Percentiles rank a stretch among this genome's conserved stretches.
Conservation (phyloP, 495 filamentous ascomycete genomes). For the Penicillium parvum region DNA sequence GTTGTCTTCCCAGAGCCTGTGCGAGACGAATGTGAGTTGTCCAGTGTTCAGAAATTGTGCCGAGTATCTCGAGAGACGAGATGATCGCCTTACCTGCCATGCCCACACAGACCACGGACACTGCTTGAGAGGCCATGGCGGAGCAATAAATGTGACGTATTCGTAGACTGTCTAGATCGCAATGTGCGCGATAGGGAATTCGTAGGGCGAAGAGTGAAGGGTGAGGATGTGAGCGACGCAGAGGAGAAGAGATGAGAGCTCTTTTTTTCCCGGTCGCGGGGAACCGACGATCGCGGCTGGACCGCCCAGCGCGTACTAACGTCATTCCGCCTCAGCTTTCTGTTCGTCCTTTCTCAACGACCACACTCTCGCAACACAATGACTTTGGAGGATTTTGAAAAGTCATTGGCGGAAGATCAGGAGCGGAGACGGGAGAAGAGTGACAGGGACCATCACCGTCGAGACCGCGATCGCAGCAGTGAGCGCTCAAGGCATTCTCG, state of each 20-base stretch:
- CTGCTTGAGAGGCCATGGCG: slow-evolving; percentile 48
- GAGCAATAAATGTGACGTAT: too few relatives aligned
- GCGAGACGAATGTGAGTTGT: background rate
- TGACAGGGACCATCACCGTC: slow-evolving; percentile 33
- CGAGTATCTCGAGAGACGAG: background rate
- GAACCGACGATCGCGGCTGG: slow-evolving; percentile 29
- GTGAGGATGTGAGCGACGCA: slow-evolving; percentile 13
- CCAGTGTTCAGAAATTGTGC: background rate
- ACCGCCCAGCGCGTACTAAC: slow-evolving; percentile 35
- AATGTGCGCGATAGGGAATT: too few relatives aligned
- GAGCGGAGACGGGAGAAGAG: slow-evolving; percentile 30
- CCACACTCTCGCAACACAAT: slow-evolving; percentile 24
- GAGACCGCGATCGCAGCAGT: slow-evolving; percentile 38
- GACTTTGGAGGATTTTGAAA: slow-evolving; percentile 54
- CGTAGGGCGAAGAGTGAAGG: too few relatives aligned
- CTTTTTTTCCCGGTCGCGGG: slow-evolving; percentile 25
- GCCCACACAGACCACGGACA: slow-evolving; percentile 89
- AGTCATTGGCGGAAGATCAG: slow-evolving; percentile 43
- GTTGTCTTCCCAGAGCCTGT: slow-evolving; percentile 93
- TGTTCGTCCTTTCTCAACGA: slow-evolving; percentile 4
- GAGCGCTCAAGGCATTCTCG: slow-evolving; percentile 37
- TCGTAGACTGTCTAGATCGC: too few relatives aligned
- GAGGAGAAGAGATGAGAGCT: too few relatives aligned
- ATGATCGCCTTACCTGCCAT: slow-evolving; percentile 67
- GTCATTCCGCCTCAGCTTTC: slow-evolving; percentile 29